A percentile compares a stretch with the other conserved stretches of the same genome.
phyloP scores from a whole-genome alignment of 176 grass and related monocot genomes.

The Oryza glaberrima region DNA sequence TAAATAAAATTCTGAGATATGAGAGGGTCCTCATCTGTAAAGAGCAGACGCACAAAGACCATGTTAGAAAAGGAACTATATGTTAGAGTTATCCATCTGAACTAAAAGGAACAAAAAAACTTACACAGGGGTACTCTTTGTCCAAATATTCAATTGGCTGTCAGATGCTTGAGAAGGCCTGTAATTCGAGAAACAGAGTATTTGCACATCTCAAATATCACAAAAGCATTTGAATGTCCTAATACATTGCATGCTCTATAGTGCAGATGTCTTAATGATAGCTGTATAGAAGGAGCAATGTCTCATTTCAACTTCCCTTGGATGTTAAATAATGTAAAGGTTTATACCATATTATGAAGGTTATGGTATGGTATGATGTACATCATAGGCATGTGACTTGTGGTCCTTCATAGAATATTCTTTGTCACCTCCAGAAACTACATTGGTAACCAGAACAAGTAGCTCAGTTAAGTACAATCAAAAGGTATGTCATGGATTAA shows the following conservation, averaged over 20 bases:
- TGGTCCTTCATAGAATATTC: background rate
- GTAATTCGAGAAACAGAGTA: background rate
- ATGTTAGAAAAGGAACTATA: too few relatives aligned
- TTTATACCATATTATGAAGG: background rate
- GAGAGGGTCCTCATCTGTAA: too few relatives aligned
- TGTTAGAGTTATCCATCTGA: slow-evolving; percentile 19
- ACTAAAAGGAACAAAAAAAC: background rate
- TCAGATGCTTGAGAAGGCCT: slow-evolving; percentile 15
- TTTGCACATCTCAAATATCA: slow-evolving; percentile 10
- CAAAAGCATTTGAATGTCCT: background rate
- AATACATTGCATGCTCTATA: background rate
- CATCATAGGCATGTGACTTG: background rate
- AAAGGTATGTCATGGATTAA: background rate
- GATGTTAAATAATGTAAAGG: background rate
- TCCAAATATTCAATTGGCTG: slow-evolving; percentile 10
- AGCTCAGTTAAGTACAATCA: slow-evolving; percentile 5
- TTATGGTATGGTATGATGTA: background rate
- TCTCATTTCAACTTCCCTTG: background rate
- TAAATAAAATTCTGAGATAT: slow-evolving; percentile 1
- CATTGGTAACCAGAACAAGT: background rate
- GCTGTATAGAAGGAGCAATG: background rate
- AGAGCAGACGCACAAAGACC: too few relatives aligned
- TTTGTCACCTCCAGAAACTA: background rate
- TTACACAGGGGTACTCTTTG: background rate
- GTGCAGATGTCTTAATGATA: background rate